Evolutionary conservation across 2,329 filamentous ascomycete genomes (phyloP).

Genomic region (Colletotrichum musae): DNA sequence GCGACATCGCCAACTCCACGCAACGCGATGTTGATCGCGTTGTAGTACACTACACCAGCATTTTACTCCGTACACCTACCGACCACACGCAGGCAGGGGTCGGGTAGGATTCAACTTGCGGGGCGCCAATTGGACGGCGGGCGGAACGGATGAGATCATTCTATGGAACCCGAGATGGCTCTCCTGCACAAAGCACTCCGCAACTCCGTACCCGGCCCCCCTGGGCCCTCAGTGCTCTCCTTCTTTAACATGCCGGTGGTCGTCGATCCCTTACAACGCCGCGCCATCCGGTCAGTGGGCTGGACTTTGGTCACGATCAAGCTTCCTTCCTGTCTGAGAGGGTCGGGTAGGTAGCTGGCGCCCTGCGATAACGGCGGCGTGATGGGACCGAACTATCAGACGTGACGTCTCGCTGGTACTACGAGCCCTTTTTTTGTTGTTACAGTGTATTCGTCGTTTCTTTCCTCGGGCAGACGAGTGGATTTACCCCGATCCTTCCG

Average conservation of each 20-base stretch:
- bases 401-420: conserved; percentile 1
- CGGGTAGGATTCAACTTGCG: not conserved
- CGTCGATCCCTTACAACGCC: conserved; percentile 32
- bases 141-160: conserved; percentile 34
- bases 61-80: not conserved
- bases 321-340: not conserved
- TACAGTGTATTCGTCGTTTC: too few relatives aligned
- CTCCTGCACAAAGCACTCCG: not conserved
- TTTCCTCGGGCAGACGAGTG: too few relatives aligned
- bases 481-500: not conserved
- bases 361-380: conserved; percentile 29
- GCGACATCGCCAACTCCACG: conserved; percentile 1
- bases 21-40: conserved; percentile 5
- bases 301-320: conserved; percentile 16
- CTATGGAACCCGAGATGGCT: conserved; percentile 24
- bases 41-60: conserved; percentile 4
- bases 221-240: not conserved
- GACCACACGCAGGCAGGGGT: conserved; percentile 14
- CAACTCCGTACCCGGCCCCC: conserved; percentile 2
- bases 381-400: conserved; percentile 6
- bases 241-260: conserved; percentile 13
- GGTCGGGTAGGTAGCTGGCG: not conserved
- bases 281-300: conserved; percentile 29
- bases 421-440: not conserved
- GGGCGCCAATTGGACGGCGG: conserved; percentile 19